Percentiles rank a stretch among this genome's conserved stretches.
Evolutionary conservation across 768 basidiomycete genomes (phyloP).

Genomic region (Podaxis rugospora): DNA sequence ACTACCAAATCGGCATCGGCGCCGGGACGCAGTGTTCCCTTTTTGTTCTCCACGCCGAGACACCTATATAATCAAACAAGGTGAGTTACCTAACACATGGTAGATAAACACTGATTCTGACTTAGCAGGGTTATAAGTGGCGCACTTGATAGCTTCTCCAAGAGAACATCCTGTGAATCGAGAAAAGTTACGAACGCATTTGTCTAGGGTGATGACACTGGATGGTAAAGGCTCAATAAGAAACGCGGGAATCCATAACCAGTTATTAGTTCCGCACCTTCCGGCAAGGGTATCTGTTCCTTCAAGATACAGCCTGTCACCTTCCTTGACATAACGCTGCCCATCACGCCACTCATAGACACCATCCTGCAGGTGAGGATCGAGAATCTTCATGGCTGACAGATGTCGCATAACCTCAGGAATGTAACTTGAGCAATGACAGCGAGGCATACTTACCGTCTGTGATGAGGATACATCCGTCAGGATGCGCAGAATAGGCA

Average conservation of each 20-base stretch:
- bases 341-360: constrained; percentile 87
- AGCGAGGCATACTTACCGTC: constrained; percentile 57
- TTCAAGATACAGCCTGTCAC: constrained; percentile 75
- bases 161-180: constrained; percentile 81
- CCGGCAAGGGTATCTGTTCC: constrained; percentile 88
- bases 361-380: constrained; percentile 81
- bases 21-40: constrained; percentile 79
- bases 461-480: constrained; percentile 85
- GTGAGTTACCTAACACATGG: neutral
- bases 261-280: constrained; percentile 45
- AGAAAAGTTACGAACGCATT: constrained; percentile 82
- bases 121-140: constrained; percentile 82
- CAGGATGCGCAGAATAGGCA: constrained; percentile 78
- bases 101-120: constrained; percentile 25
- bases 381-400: constrained; percentile 79
- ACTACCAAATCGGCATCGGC: constrained; percentile 85
- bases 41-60: constrained; percentile 72
- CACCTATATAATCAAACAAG: constrained; percentile 39
- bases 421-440: neutral
- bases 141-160: constrained; percentile 80
- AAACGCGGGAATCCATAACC: neutral
- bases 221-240: neutral
- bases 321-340: constrained; percentile 74
- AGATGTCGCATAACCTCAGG: neutral
- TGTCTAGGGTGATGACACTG: constrained; percentile 79